Evolutionary conservation across 2,329 filamentous ascomycete species (phyloP).

Genomic region (Periconia sp.): DNA sequence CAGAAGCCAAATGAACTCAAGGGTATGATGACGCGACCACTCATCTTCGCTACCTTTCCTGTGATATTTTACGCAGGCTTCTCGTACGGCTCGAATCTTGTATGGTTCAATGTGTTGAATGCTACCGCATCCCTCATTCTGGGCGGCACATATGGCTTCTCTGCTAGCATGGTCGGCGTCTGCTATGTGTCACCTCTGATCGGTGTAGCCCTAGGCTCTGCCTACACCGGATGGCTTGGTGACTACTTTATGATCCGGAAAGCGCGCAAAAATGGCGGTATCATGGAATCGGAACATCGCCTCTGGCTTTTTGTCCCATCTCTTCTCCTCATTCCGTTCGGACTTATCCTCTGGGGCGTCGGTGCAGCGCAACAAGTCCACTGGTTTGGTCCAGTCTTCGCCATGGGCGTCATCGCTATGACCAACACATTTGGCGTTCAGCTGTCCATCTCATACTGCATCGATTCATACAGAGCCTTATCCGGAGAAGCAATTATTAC

Average conservation of each 20-base stretch:
- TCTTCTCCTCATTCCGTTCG: slow-evolving; percentile 50
- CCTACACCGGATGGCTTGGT: slow-evolving; percentile 41
- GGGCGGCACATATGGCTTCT: slow-evolving; percentile 45
- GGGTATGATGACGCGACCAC: slow-evolving; percentile 33
- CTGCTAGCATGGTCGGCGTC: slow-evolving; percentile 46
- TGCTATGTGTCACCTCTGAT: slow-evolving; percentile 45
- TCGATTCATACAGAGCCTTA: slow-evolving; percentile 57
- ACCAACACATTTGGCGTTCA: slow-evolving; percentile 54
- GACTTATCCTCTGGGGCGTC: slow-evolving; percentile 57
- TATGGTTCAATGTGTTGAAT: slow-evolving; percentile 54
- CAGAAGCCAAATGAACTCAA: slow-evolving; percentile 35
- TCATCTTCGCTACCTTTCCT: slow-evolving; percentile 36
- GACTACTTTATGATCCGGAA: slow-evolving; percentile 41
- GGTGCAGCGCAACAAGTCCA: slow-evolving; percentile 54
- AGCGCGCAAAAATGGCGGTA: slow-evolving; percentile 43
- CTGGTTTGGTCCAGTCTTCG: slow-evolving; percentile 55
- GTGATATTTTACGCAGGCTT: slow-evolving; percentile 50
- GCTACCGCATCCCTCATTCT: slow-evolving; percentile 50
- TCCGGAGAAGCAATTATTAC: slow-evolving; percentile 58
- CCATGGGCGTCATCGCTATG: slow-evolving; percentile 54
- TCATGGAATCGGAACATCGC: slow-evolving; percentile 46
- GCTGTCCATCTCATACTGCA: slow-evolving; percentile 53
- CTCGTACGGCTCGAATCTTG: slow-evolving; percentile 46
- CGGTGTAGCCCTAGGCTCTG: slow-evolving; percentile 43
- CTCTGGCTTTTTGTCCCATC: slow-evolving; percentile 47